Base-by-base conservation (phyloP, 352 stramenopile genomes). In the Globisporangium emineosum region DNA sequence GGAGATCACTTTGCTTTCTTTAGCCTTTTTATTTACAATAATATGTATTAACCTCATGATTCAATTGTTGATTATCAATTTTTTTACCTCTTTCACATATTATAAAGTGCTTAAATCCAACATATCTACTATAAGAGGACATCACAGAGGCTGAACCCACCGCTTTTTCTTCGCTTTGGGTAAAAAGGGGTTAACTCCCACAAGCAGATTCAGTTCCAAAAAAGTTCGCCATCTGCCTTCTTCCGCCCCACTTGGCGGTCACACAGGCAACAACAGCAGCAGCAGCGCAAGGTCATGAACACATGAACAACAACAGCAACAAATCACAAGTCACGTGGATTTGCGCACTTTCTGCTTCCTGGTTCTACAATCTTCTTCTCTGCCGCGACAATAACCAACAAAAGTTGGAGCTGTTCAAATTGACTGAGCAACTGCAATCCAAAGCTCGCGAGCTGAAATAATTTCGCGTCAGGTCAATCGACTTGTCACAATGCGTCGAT, bases 401-500 rank as follows among this genome's bases (percentile, higher is more conserved):
- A 12, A 40, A 40, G 33, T 10, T 40, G 40, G 29, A 32, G n/a
- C n/a, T n/a, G n/a, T n/a, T 15, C 4, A 43, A 43, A 43, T 43
- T 43, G 37, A 43, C n/a, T n/a, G 37, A 43, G 2, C 37, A 43
- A 43, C 19, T 15, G 37, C 37, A 43, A 43, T 43, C 37, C 32
- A 35, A 43, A 43, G n/a, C n/a, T 43, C 13, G 13, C 40, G 17
- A 15, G 40, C 40, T 53, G 49, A 55, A 55, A 55, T 33, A 55
- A 19, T 33, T 55, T 55, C 49, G 49, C 49, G 49, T 32, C 25
- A 29, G n/a, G n/a, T n/a, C 17, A 29, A 55, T 33, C 15, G 37
- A 32, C 30, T 21, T 54, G 49, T 55, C 49, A 55, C 49, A 55
- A 55, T 33, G 49, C 49, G 49, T 29, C 49, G 49, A 55, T 55